Evolutionary conservation across 1,284 basidiomycete species (phyloP), one percentile per base, ranked within the genome.

Genomic region (Ganoderma meredithae): DNA sequence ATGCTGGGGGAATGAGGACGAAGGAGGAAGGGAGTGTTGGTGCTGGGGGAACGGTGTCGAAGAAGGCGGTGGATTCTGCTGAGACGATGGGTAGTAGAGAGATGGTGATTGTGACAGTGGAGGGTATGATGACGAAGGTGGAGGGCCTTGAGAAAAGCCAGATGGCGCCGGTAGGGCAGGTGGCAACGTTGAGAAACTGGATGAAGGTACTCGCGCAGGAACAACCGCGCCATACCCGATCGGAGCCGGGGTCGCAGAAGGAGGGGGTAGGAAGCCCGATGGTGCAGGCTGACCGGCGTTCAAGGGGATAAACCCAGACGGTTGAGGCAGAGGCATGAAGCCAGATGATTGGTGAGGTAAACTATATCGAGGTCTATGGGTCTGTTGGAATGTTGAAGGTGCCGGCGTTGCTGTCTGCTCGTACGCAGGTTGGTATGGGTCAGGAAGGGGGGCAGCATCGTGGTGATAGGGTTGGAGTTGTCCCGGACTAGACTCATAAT

Each of bases 261-360:
- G 77, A 41, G 80, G 76, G 15, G 82, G 81, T 8, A 76, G 75
- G 75, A 88, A 86, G 40, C 83, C 79, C 40, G 84, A 82, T 27
- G 83, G 80, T 63, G 89, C 86, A 10, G 86, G 82, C n/a, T 81
- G 76, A 73, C 84, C 83, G 25, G 77, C 72, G 56, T 73, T 69
- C 17, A 78, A 59, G 9, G 78, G 72, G 6, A 76, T 67, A 62
- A 80, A 79, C 13, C 79, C 75, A 17, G 80, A 79, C 12, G 80
- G 73, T 27, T 76, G 75, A 8, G 76, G 73, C 33, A 81, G 72
- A 17, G 79, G 78, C 68, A 86, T 79, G 73, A 92, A 93, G n/a
- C 91, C 91, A 19, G 92, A 91, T 0, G 90, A 88, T 19, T 87
- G 80, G 0, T 86, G 76, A 22, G 91, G 90, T 69, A 92, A 79